Evolutionary conservation across 331 rosid species (phyloP).

Genomic region (Spiraea crenata): DNA sequence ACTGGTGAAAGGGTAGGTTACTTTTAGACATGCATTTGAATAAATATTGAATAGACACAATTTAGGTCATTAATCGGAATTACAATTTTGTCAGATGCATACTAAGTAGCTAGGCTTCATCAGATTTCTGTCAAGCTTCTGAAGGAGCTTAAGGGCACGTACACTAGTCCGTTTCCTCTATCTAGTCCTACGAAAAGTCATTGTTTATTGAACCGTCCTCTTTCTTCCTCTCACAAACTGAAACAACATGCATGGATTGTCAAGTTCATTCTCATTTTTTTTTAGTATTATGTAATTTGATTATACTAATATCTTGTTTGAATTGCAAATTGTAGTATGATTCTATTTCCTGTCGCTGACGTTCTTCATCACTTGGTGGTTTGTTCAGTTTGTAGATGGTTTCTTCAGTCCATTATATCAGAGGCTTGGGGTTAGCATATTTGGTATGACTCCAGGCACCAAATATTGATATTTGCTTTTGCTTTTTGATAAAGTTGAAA

Average conservation of each 20-base stretch:
- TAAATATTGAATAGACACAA: neutral
- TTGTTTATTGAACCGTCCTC: neutral
- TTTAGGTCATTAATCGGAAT: neutral
- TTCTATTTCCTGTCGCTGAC: constrained; percentile 54
- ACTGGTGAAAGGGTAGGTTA: constrained; percentile 68
- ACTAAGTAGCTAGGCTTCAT: neutral
- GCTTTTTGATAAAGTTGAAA: too few species aligned
- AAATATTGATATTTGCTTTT: too few species aligned
- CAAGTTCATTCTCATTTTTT: neutral
- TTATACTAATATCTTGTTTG: neutral
- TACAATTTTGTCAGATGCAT: neutral
- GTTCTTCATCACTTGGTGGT: constrained; percentile 56
- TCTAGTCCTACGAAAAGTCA: neutral
- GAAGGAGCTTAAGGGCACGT: too few species aligned
- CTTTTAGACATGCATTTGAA: neutral
- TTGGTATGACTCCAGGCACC: too few species aligned
- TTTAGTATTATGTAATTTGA: neutral
- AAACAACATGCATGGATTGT: neutral
- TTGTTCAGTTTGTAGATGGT: constrained; percentile 46
- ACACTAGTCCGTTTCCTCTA: neutral
- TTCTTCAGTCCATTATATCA: constrained; percentile 52
- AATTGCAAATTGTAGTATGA: constrained; percentile 39
- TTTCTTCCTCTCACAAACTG: neutral
- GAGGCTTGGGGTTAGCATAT: constrained; percentile 35
- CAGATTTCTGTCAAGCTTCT: neutral